A percentile compares a stretch with the other conserved stretches of the same genome.
Evolutionary conservation across 345 rosid species (phyloP).

Genomic region (Arabis alpina): DNA sequence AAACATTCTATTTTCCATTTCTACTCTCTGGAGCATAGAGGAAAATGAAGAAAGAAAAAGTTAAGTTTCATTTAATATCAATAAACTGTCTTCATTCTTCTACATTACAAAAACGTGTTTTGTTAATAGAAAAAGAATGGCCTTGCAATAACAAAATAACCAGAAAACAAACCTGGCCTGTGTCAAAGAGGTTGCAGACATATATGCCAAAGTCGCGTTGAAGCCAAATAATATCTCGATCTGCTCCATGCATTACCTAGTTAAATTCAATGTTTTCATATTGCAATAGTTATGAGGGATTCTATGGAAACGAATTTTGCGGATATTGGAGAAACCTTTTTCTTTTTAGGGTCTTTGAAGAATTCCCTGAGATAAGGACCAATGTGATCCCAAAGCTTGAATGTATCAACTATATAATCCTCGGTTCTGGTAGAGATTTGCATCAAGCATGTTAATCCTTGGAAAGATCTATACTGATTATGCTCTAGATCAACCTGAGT

Average conservation of each 20-base stretch:
- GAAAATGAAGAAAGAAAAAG: not conserved
- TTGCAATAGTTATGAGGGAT: conserved; percentile 26
- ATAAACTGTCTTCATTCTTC: conserved; percentile 7
- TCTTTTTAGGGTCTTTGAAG: conserved; percentile 88
- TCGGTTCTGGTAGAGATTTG: conserved; percentile 95
- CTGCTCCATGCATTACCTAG: conserved; percentile 99
- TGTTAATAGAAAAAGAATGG: conserved; percentile 16
- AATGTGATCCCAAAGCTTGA: conserved; percentile 81
- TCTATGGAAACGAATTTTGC: not conserved
- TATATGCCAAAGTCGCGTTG: conserved; percentile 98
- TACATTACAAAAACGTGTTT: conserved; percentile 2
- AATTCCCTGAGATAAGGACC: conserved; percentile 88
- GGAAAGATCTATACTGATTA: conserved; percentile 94
- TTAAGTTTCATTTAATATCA: not conserved
- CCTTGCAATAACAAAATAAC: conserved; percentile 5
- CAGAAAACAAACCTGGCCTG: conserved; percentile 80
- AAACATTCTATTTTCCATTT: not conserved
- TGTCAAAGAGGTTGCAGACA: conserved; percentile 92
- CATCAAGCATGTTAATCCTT: conserved; percentile 95
- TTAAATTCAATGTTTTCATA: conserved; percentile 42
- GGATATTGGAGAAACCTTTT: conserved; percentile 60
- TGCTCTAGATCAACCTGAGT: conserved; percentile 93
- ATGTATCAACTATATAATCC: conserved; percentile 82
- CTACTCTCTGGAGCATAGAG: not conserved
- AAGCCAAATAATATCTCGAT: conserved; percentile 92